Evolutionary conservation across 2,329 filamentous ascomycete genomes (phyloP).

Genomic region (Verticillium isaacii): DNA sequence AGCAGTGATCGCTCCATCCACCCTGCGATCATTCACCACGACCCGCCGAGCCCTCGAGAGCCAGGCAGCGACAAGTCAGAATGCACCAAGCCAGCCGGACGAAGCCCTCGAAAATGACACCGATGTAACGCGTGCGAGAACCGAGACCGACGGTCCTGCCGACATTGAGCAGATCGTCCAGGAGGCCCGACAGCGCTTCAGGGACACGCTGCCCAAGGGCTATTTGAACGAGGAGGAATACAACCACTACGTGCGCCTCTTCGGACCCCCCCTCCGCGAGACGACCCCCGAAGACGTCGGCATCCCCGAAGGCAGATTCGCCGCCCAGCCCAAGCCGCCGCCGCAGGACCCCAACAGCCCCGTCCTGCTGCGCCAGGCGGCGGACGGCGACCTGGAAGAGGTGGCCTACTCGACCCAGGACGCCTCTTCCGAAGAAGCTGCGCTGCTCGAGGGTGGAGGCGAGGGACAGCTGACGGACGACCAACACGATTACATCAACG

Average conservation of each 20-base stretch:
- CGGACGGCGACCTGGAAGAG: conserved; percentile 57
- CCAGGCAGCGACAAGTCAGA: not conserved
- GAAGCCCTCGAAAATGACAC: not conserved
- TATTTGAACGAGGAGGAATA: conserved; percentile 69
- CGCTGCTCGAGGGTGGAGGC: conserved; percentile 40
- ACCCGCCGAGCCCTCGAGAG: not conserved
- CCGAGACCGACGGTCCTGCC: not conserved
- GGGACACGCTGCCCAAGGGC: conserved; percentile 68
- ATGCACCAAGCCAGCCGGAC: not conserved
- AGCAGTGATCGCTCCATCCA: conserved; percentile 1
- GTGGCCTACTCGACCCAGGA: conserved; percentile 38
- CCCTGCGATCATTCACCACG: conserved; percentile 4
- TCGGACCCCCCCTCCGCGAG: conserved; percentile 67
- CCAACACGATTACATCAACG: conserved; percentile 35
- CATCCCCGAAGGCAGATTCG: conserved; percentile 29
- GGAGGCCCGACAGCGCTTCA: conserved; percentile 68
- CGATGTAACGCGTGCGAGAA: conserved; percentile 12
- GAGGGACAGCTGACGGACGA: conserved; percentile 8
- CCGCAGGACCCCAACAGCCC: conserved; percentile 10
- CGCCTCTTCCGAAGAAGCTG: conserved; percentile 25
- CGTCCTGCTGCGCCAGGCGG: conserved; percentile 48
- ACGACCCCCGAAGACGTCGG: conserved; percentile 56
- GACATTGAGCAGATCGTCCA: conserved; percentile 62
- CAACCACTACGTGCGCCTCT: conserved; percentile 72
- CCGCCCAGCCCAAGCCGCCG: conserved; percentile 8